These are phyloP conservation scores for Hygrocybe coccinea DNA, from an alignment of 768 basidiomycete species.

Conservation along the genomic window DNA sequence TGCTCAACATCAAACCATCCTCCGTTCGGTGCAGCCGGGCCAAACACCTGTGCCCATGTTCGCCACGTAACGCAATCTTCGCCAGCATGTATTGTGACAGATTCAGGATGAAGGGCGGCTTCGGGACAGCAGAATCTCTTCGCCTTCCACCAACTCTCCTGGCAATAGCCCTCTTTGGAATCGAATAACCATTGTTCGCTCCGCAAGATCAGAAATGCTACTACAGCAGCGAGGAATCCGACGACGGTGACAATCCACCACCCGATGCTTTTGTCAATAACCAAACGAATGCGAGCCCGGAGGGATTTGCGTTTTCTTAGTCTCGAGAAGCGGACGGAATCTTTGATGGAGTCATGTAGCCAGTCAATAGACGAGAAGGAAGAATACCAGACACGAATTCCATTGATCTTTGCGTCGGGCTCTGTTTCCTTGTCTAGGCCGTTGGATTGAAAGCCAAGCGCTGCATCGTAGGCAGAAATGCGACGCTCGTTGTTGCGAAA, in stretches of 20 bases:
- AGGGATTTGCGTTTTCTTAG: constrained; percentile 67
- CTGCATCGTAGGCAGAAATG: constrained; percentile 69
- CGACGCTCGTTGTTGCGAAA: constrained; percentile 50
- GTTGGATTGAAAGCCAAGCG: constrained; percentile 33
- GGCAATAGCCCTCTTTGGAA: constrained; percentile 87
- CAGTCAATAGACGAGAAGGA: constrained; percentile 91
- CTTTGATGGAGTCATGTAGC: constrained; percentile 95
- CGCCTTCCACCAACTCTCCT: constrained; percentile 61
- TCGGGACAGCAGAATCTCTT: constrained; percentile 77
- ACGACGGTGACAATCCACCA: constrained; percentile 89
- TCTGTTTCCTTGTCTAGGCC: constrained; percentile 38
- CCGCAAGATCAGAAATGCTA: constrained; percentile 83
- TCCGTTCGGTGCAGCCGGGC: constrained; percentile 25
- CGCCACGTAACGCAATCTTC: constrained; percentile 64
- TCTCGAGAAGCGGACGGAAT: constrained; percentile 74
- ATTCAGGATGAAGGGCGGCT: constrained; percentile 11
- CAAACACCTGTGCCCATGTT: constrained; percentile 64
- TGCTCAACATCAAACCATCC: constrained; percentile 35
- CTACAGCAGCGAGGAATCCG: constrained; percentile 77
- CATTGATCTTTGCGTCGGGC: constrained; percentile 68
- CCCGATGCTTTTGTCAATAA: constrained; percentile 73
- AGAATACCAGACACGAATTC: constrained; percentile 86
- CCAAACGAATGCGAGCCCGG: constrained; percentile 58
- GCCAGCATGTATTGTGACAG: constrained; percentile 14
- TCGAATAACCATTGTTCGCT: constrained; percentile 89